Base-by-base conservation (phyloP, 1,139 yeast genomes). In the Suhomyces bribrorum region DNA sequence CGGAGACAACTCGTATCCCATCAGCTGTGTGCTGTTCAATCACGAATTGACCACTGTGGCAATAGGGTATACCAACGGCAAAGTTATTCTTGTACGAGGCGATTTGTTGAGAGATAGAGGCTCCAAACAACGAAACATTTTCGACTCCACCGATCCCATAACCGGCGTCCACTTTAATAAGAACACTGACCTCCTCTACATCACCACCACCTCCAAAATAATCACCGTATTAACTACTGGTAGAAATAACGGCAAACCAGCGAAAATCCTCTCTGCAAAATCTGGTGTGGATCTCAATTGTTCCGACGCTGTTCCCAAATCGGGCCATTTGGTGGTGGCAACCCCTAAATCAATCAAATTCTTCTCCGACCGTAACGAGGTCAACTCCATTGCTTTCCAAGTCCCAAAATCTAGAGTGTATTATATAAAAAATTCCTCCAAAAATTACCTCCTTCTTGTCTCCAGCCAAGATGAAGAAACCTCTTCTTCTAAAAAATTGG, bases 71-170 rank as follows among this genome's bases (percentile, higher is more conserved):
- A 83, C 95, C 14, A 86, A 89, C 58, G 99, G 99, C 6, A 75
- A 81, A 18, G 92, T 90, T 2, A 68, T 90, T 5, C 65, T 90
- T 4, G 78, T 90, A 0, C 64, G 97, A 45, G 99, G 98, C 5
- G 98, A 92, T 58, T 63, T 94, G 31, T 53, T 86, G 2, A 78
- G 92, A 49, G 99, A 94, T 54, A 65, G 96, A 43, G 98, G 98
- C 0, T 81, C 96, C 4, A 78, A 92, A 47, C 97, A 90, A 54
- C 67, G 97, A 25, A 61, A 84, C 0, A 80, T 90, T 1, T 87
- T 81, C 53, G 86, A 84, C 46, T 75, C 81, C 13, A 54, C 58
- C 12, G 94, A 87, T 37, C 96, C 97, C 0, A 75, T 94, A 17
- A 90, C 98, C 0, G 86, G 89, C 0, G 62, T 92, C 2, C 71